Conservation (phyloP, 257 asterid species). For the Verbena officinalis region DNA sequence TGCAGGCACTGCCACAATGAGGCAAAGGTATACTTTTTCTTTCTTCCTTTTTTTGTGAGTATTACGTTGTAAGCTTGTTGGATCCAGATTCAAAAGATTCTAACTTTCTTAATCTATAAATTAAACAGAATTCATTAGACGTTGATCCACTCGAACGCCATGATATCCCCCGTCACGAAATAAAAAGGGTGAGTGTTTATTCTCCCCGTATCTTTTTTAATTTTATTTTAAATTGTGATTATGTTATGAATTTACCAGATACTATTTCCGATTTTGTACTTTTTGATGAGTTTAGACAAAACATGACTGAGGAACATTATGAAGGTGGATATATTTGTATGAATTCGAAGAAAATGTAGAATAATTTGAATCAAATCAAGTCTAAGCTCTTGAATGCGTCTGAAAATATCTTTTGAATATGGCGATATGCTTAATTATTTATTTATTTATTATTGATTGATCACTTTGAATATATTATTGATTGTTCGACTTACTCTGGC, state of each 20-base stretch:
- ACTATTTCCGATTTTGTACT: not conserved
- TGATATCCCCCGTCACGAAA: slow-evolving; percentile 62
- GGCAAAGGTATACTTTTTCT: slow-evolving; percentile 40
- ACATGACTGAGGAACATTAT: not conserved
- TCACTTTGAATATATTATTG: too few relatives aligned
- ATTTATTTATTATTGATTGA: not conserved
- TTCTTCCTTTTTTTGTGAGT: not conserved
- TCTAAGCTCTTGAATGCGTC: not conserved
- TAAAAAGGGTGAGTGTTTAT: slow-evolving; percentile 43
- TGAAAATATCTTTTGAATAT: slow-evolving; percentile 13
- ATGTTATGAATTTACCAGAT: not conserved
- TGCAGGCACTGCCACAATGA: slow-evolving; percentile 76
- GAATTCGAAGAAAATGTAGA: not conserved
- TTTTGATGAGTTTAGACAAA: not conserved
- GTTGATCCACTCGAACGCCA: slow-evolving; percentile 53
- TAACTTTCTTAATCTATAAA: slow-evolving; percentile 2
- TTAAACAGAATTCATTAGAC: slow-evolving; percentile 51
- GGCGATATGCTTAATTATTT: not conserved
- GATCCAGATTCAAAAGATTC: not conserved
- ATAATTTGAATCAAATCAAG: not conserved
- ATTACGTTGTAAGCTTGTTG: not conserved
- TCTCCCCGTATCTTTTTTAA: not conserved
- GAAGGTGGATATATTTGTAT: not conserved
- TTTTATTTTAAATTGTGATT: not conserved
- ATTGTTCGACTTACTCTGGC: not conserved